These are phyloP conservation scores for Plectosphaerella plurivora DNA, from an alignment of 2,329 filamentous ascomycete genomes.

Conservation along the genomic window DNA sequence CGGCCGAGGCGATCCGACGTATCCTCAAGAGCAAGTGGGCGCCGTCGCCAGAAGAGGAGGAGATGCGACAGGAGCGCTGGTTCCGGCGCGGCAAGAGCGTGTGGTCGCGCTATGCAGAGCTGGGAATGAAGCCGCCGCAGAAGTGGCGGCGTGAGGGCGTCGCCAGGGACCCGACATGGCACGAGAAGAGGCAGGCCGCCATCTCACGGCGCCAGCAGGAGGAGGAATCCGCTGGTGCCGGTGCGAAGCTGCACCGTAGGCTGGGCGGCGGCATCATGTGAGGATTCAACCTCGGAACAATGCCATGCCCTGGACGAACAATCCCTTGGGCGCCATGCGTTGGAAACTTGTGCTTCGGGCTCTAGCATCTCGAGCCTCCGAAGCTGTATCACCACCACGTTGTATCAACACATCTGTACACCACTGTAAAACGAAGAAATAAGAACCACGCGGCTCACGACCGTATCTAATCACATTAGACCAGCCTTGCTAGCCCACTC, in stretches of 20 bases:
- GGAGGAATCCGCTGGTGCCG: constrained; percentile 18
- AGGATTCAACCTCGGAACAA: too few species aligned
- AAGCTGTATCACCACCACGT: too few species aligned
- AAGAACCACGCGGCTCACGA: too few species aligned
- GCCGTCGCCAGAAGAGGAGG: constrained; percentile 52
- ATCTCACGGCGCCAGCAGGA: constrained; percentile 19
- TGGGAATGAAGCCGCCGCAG: constrained; percentile 57
- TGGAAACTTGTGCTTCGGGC: too few species aligned
- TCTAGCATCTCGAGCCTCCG: too few species aligned
- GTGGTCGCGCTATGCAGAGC: constrained; percentile 55
- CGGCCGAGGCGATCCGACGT: constrained; percentile 78
- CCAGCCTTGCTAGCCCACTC: too few species aligned
- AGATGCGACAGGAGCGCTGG: constrained; percentile 56
- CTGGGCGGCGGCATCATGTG: constrained; percentile 19
- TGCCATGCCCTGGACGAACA: too few species aligned
- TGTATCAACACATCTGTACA: too few species aligned
- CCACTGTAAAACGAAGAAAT: too few species aligned
- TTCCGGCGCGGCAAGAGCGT: constrained; percentile 54
- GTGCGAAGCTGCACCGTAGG: constrained; percentile 18
- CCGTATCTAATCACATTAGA: too few species aligned
- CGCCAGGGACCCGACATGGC: constrained; percentile 36
- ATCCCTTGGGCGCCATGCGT: too few species aligned
- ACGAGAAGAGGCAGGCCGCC: constrained; percentile 25
- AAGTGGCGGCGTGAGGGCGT: constrained; percentile 56
- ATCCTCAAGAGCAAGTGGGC: constrained; percentile 79